Base-by-base conservation (phyloP, 2,329 filamentous ascomycete genomes). In the Fusarium proliferatum region DNA sequence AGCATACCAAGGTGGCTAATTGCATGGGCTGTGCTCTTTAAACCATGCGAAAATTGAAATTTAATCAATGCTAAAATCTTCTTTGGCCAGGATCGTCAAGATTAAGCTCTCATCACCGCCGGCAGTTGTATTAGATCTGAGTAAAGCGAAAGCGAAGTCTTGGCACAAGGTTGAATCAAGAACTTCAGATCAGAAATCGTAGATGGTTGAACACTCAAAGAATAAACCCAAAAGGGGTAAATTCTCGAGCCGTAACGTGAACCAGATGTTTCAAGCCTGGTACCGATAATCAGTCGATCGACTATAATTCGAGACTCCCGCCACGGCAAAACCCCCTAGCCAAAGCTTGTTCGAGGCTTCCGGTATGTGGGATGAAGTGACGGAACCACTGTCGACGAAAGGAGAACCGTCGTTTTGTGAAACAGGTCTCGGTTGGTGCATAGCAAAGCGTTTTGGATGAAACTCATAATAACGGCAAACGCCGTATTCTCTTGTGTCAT, bases 381-480 rank as follows among this genome's bases (percentile, higher is more conserved):
- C 38, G 30, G 43, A 43, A 28, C n/a, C 38, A 19, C 16, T 49
- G 60, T 59, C 55, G 26, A 51, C 23, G 34, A 53, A 67, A 57
- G 33, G 52, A 61, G 38, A 43, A 55, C 23, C 34, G 45, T 61
- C 34, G 28, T 61, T 68, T 73, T 52, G 55, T 67, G 64, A 75
- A 75, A 75, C 72, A 57, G 43, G 38, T 46, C 72, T 56, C 43
- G 34, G 60, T 52, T 52, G 61, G 67, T 71, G 69, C 62, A 72
- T 58, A 57, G 55, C 56, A 71, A 63, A 64, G 38, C 28, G 53
- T 45, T 58, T 39, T 42, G 28, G 46, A 51, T 51, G 49, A 51
- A 69, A 55, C 52, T 26, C 59, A 69, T 56, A 58, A 58, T 41
- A 51, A 34, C 56, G 64, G 56, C 59, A 36, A 64, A 69, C 34